A percentile compares a stretch with the other conserved stretches of the same genome.
phyloP scores from a whole-genome alignment of 805 yeast species.

The Barnettozyma sucrosica region DNA sequence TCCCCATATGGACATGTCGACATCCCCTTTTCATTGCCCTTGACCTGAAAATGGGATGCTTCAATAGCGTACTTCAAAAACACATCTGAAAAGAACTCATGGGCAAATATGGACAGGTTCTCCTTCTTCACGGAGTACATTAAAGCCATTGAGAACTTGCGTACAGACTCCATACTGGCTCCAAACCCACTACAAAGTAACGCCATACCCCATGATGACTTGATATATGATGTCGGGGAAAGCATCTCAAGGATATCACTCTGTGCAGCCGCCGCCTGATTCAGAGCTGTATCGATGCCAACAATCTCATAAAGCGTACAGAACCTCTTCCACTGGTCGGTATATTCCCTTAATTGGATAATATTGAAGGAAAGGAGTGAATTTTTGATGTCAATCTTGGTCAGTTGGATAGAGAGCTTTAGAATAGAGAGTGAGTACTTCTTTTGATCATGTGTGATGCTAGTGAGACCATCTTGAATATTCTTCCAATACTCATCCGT shows the following conservation, averaged over 20 bases:
- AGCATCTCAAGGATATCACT: constrained; percentile 54
- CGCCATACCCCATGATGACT: constrained; percentile 66
- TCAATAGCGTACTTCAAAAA: constrained; percentile 57
- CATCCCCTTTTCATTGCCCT: constrained; percentile 25
- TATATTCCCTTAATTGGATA: constrained; percentile 21
- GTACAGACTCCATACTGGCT: constrained; percentile 72
- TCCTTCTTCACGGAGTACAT: constrained; percentile 46
- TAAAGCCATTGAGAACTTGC: constrained; percentile 53
- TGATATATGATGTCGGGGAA: constrained; percentile 43
- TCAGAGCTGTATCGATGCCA: constrained; percentile 79
- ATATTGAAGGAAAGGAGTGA: constrained; percentile 19
- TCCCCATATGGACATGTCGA: constrained; percentile 55
- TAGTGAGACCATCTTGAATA: constrained; percentile 51
- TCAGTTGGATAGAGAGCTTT: constrained; percentile 49
- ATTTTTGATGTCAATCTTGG: constrained; percentile 30
- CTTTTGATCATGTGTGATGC: constrained; percentile 56
- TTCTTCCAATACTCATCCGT: constrained; percentile 46
- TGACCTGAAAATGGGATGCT: constrained; percentile 54
- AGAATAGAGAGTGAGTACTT: constrained; percentile 64
- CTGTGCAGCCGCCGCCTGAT: constrained; percentile 76
- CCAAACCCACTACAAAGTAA: constrained; percentile 71
- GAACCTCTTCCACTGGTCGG: constrained; percentile 64
- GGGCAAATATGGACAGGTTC: constrained; percentile 42
- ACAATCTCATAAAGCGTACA: constrained; percentile 73
- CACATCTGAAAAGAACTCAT: constrained; percentile 35